Percentiles rank a stretch among this genome's conserved stretches.
phyloP scores from a whole-genome alignment of 1,139 yeast genomes.

The Taphrina wiesneri region DNA sequence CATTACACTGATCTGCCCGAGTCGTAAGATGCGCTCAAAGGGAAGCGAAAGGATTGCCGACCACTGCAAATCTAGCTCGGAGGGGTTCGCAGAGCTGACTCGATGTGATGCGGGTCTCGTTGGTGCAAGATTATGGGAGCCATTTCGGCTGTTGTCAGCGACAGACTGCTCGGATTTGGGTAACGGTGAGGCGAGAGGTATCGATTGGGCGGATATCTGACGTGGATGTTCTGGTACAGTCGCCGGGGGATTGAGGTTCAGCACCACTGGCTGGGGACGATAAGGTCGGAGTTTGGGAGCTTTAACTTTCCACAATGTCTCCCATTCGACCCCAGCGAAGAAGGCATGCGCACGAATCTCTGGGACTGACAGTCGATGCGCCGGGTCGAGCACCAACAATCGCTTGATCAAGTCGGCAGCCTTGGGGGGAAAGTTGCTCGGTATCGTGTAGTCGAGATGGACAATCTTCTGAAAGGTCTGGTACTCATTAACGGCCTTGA shows the following conservation, averaged over 20 bases:
- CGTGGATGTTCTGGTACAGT: neutral
- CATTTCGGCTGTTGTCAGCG: neutral
- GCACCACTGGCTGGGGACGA: constrained; percentile 14
- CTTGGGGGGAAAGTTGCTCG: constrained; percentile 73
- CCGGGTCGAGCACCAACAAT: constrained; percentile 66
- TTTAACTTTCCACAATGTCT: constrained; percentile 27
- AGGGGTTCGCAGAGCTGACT: constrained; percentile 36
- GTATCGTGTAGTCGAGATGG: constrained; percentile 75
- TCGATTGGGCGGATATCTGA: neutral
- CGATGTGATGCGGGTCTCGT: constrained; percentile 36
- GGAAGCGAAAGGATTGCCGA: constrained; percentile 43
- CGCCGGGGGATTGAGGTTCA: neutral
- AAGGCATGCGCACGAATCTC: constrained; percentile 74
- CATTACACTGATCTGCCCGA: constrained; percentile 33
- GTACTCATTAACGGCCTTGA: constrained; percentile 93
- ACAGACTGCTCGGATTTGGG: neutral
- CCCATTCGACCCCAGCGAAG: constrained; percentile 54
- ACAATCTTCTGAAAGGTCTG: constrained; percentile 91
- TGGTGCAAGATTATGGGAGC: neutral
- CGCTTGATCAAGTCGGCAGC: constrained; percentile 70
- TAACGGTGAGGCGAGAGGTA: neutral
- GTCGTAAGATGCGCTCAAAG: constrained; percentile 40
- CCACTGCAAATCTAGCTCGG: constrained; percentile 39
- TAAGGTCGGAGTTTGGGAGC: constrained; percentile 33
- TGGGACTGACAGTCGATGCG: constrained; percentile 60